phyloP scores from a whole-genome alignment of 306 rosid genomes.

The Cyamopsis tetragonoloba region DNA sequence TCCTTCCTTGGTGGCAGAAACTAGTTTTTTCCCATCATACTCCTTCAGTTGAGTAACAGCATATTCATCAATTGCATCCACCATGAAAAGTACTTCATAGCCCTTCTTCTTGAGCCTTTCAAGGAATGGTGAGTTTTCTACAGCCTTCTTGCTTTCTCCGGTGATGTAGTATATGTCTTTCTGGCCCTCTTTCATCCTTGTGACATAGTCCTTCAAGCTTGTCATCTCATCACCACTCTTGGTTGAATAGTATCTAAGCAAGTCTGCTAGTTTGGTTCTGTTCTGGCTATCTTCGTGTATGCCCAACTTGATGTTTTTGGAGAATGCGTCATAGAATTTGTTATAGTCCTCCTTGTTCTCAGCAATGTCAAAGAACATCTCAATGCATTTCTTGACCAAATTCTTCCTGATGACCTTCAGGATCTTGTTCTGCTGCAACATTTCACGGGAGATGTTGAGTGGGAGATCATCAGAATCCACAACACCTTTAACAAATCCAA shows the following conservation, averaged over 20 bases:
- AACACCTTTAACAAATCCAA: conserved; percentile 55
- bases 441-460: conserved; percentile 59
- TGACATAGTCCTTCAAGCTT: conserved; percentile 55
- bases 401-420: conserved; percentile 59
- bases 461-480: conserved; percentile 67
- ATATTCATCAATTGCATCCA: conserved; percentile 65
- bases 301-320: conserved; percentile 57
- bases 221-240: conserved; percentile 64
- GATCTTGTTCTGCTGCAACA: conserved; percentile 58
- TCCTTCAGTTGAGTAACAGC: conserved; percentile 52
- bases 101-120: conserved; percentile 59
- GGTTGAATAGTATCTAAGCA: conserved; percentile 57
- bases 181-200: conserved; percentile 64
- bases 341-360: conserved; percentile 58
- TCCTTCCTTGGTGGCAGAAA: conserved; percentile 60
- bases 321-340: conserved; percentile 53
- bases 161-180: conserved; percentile 56
- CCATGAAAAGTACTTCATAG: conserved; percentile 58
- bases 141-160: conserved; percentile 58
- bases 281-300: conserved; percentile 65
- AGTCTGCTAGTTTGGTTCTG: conserved; percentile 48
- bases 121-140: conserved; percentile 58
- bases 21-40: conserved; percentile 56
- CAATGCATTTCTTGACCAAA: conserved; percentile 58
- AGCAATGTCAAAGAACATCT: conserved; percentile 56